These are phyloP conservation scores for Beauveria scarabaeidicola DNA, from an alignment of 2,329 filamentous ascomycete genomes.

Conservation along the genomic window DNA sequence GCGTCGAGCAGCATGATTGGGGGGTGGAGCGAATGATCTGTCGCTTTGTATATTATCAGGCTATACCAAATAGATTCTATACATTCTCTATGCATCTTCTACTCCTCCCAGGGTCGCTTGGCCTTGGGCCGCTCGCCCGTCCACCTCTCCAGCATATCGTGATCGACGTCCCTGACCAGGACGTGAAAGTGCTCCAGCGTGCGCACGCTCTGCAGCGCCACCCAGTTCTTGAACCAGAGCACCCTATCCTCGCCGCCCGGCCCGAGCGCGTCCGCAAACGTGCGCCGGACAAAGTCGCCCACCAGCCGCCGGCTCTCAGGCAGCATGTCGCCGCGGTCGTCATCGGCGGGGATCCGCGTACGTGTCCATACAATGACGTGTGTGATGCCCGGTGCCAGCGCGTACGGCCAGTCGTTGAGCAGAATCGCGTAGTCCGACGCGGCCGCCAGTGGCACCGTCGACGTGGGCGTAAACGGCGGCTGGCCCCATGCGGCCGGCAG, in stretches of 20 bases:
- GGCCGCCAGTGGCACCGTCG: slow-evolving; percentile 42
- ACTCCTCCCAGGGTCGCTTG: slow-evolving; percentile 10
- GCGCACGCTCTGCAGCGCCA: slow-evolving; percentile 76
- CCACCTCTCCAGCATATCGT: slow-evolving; percentile 46
- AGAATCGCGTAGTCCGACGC: slow-evolving; percentile 60
- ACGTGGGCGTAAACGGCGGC: slow-evolving; percentile 46
- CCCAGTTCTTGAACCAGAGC: slow-evolving; percentile 95
- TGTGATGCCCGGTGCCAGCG: slow-evolving; percentile 54
- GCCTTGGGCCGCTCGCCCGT: slow-evolving; percentile 34
- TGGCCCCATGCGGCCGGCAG: slow-evolving; percentile 58
- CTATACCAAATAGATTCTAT: not conserved
- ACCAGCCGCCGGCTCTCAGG: slow-evolving; percentile 55
- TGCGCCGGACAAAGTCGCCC: slow-evolving; percentile 58
- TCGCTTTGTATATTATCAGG: not conserved
- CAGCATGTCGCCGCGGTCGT: slow-evolving; percentile 63
- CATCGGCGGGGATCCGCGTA: slow-evolving; percentile 66
- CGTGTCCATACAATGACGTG: slow-evolving; percentile 92
- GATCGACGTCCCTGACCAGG: slow-evolving; percentile 46
- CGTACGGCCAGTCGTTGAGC: slow-evolving; percentile 92
- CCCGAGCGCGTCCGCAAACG: slow-evolving; percentile 55
- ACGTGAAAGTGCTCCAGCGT: slow-evolving; percentile 88
- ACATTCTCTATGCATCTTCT: not conserved
- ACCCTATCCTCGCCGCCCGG: slow-evolving; percentile 42
- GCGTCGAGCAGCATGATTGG: slow-evolving; percentile 40
- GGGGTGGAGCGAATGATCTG: not conserved